Conservation (phyloP, 768 basidiomycete species). For the Boletus edulis region DNA sequence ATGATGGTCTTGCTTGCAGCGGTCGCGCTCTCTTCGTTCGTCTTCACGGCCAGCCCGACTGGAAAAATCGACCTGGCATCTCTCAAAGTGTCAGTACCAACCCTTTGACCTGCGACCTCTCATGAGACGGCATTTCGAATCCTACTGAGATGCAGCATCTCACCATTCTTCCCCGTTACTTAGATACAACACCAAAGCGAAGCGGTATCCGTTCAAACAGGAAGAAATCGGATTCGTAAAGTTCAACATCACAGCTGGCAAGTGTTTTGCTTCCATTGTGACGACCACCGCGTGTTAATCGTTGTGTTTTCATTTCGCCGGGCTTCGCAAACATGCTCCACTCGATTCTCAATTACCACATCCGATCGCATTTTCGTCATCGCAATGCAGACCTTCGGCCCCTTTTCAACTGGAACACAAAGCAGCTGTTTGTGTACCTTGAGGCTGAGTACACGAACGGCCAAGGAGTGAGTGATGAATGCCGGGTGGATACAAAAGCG, state of each 20-base stretch:
- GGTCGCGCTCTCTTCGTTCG: slow-evolving; percentile 71
- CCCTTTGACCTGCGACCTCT: background rate
- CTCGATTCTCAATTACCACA: slow-evolving; percentile 14
- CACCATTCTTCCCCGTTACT: slow-evolving; percentile 2
- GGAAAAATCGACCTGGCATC: slow-evolving; percentile 58
- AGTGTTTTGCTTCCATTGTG: slow-evolving; percentile 32
- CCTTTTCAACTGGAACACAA: slow-evolving; percentile 96
- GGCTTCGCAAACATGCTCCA: slow-evolving; percentile 12
- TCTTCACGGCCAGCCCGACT: slow-evolving; percentile 57
- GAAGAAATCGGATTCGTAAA: slow-evolving; percentile 79
- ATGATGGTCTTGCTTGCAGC: slow-evolving; percentile 67
- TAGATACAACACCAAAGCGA: slow-evolving; percentile 48
- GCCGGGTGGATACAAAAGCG: slow-evolving; percentile 1
- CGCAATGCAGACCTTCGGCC: slow-evolving; percentile 64
- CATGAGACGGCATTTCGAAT: too few relatives aligned
- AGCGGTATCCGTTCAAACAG: slow-evolving; percentile 55
- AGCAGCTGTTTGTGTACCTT: slow-evolving; percentile 86
- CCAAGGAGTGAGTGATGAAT: slow-evolving; percentile 56
- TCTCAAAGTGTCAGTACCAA: slow-evolving; percentile 69
- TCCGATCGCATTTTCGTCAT: slow-evolving; percentile 3
- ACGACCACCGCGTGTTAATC: slow-evolving; percentile 21
- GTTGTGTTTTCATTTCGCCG: slow-evolving; percentile 26
- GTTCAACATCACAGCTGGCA: slow-evolving; percentile 81
- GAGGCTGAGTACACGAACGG: slow-evolving; percentile 78
- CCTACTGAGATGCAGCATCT: slow-evolving; percentile 12